Evolutionary conservation across 1,284 basidiomycete species (phyloP), one percentile per base, ranked within the genome.

Genomic region (Hemileia vastatrix): DNA sequence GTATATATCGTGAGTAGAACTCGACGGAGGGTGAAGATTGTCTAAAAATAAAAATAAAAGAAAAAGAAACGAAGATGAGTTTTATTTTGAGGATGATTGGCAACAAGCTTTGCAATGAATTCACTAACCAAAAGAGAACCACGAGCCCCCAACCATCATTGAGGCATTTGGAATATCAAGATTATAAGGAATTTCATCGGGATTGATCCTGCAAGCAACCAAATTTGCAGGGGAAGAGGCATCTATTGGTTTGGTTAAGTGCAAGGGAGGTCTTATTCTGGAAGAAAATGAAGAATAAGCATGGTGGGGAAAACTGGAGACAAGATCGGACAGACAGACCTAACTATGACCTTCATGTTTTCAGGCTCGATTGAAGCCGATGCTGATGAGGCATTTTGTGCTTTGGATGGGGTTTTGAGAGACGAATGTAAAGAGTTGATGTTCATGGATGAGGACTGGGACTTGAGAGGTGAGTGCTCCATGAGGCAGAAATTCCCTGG

Each of bases 331-430:
- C 8, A 36, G 45, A 49, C 27, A 32, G 2, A 57, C 56, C 56
- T 23, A 31, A 57, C 18, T 13, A 57, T 57, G n/a, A 47, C 56
- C 32, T 57, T 57, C 21, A 57, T 47, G 11, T 57, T 57, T 47
- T 57, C 56, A 23, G 56, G 56, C 13, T 57, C 45, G n/a, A n/a
- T n/a, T n/a, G n/a, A n/a, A n/a, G n/a, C n/a, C n/a, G n/a, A n/a
- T n/a, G n/a, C n/a, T n/a, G n/a, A n/a, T n/a, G n/a, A n/a, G n/a
- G n/a, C n/a, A n/a, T n/a, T n/a, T n/a, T n/a, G n/a, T n/a, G n/a
- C n/a, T n/a, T n/a, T n/a, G n/a, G n/a, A n/a, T n/a, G n/a, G n/a
- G n/a, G n/a, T n/a, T n/a, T n/a, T n/a, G n/a, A n/a, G n/a, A n/a
- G n/a, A n/a, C n/a, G n/a, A n/a, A n/a, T n/a, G n/a, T n/a, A n/a